These are phyloP conservation scores for Candida silvicultrix DNA, from an alignment of 805 yeast species.

Conservation along the genomic window DNA sequence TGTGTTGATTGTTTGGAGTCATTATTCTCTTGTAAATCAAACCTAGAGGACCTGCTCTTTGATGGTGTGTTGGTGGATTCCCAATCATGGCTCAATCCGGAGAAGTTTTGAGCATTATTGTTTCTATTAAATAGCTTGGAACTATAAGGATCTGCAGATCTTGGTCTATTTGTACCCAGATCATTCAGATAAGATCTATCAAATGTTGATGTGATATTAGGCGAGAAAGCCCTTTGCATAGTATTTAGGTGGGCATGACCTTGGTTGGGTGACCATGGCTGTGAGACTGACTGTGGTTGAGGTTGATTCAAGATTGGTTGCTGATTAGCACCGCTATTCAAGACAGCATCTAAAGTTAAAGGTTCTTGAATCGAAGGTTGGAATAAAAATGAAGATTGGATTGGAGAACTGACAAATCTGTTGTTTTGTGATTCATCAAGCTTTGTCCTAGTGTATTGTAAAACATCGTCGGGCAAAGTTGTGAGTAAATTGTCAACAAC, in stretches of 20 bases:
- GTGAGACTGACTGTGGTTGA: slow-evolving; percentile 35
- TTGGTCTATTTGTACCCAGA: slow-evolving; percentile 28
- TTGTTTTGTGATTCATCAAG: slow-evolving; percentile 29
- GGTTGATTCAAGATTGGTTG: slow-evolving; percentile 21
- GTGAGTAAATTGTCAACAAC: slow-evolving; percentile 49
- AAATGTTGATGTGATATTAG: slow-evolving; percentile 11
- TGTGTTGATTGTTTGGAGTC: neutral
- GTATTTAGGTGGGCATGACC: slow-evolving; percentile 6
- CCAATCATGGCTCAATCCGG: slow-evolving; percentile 1
- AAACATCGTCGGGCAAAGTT: slow-evolving; percentile 43
- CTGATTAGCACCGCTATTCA: slow-evolving; percentile 20
- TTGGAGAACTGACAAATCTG: slow-evolving; percentile 14
- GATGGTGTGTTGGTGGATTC: slow-evolving; percentile 7
- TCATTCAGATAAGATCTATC: slow-evolving; percentile 18
- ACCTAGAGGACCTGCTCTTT: slow-evolving; percentile 18
- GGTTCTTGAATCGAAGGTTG: slow-evolving; percentile 26
- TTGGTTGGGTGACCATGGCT: slow-evolving; percentile 15
- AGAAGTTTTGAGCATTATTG: neutral
- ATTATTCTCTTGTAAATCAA: slow-evolving; percentile 6
- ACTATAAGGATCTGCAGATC: slow-evolving; percentile 34
- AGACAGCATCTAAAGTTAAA: slow-evolving; percentile 31
- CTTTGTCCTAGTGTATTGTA: slow-evolving; percentile 41
- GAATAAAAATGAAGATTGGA: slow-evolving; percentile 10
- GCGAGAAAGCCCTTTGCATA: slow-evolving; percentile 26
- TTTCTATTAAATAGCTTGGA: slow-evolving; percentile 8